Base-by-base conservation (phyloP, 2,329 filamentous ascomycete genomes). In the Zelopaecilomyces penicillatus region DNA sequence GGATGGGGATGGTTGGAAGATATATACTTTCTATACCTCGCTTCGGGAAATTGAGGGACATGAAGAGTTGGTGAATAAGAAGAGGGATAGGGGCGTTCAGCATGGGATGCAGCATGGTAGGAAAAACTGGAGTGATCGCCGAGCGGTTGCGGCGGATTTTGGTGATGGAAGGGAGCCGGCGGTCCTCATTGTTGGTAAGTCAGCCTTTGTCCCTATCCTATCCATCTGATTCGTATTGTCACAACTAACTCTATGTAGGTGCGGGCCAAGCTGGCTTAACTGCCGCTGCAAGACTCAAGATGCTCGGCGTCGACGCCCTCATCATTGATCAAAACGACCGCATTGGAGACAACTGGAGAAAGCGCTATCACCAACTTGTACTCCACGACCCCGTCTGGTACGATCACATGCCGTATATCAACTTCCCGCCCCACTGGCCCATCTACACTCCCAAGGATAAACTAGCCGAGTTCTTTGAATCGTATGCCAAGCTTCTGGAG, bases 401-500 rank as follows among this genome's bases (percentile, higher is more conserved):
- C 46, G 72, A 76, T 43, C 75, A 80, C 54, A 65, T 84, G 65
- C 78, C 82, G 0, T 86, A 83, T 57, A 52, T 87, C 4, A 64
- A 66, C 0, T 87, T 85, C 56, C 83, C 82, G 0, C 56, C 70
- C 0, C 71, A 73, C 42, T 87, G 82, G 82, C 82, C 82, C 4
- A 65, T 83, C 11, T 87, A 83, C 58, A 84, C 81, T 0, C 80
- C 82, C 5, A 86, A 85, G 56, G 82, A 86, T 59, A 86, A 86
- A 55, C 65, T 85, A 0, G 83, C 71, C 1, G 78, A 84, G 37
- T 87, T 78, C 63, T 80, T 86, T 48, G 81, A 85, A 51, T 65
- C 73, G 0, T 86, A 87, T 51, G 82, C 74, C 1, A 72, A 66
- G 5, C 61, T 78, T 0, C 67, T 86, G n/a, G 83, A 87, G 52